Conservation (phyloP, 805 yeast genomes). For the Ogataea chonburiensis region DNA sequence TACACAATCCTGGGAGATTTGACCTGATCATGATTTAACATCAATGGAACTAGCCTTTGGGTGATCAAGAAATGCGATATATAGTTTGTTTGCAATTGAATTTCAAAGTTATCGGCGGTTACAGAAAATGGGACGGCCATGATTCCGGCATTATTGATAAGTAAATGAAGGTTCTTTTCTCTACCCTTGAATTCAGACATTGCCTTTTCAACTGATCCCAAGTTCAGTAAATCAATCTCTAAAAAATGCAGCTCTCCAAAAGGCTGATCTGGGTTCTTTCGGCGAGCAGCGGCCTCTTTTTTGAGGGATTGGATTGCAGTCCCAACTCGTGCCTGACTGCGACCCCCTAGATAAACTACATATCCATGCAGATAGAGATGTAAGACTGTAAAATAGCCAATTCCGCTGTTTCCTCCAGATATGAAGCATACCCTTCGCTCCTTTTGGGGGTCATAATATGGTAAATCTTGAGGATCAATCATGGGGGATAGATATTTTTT, state of each 20-base stretch:
- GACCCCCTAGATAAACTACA: conserved; percentile 70
- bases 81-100: conserved; percentile 77
- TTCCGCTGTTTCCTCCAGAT: conserved; percentile 81
- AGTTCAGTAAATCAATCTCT: conserved; percentile 53
- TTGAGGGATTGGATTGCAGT: conserved; percentile 56
- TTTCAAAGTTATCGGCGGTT: conserved; percentile 67
- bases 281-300: conserved; percentile 47
- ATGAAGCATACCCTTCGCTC: conserved; percentile 66
- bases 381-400: conserved; percentile 74
- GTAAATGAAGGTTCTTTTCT: conserved; percentile 55
- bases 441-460: conserved; percentile 55
- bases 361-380: conserved; percentile 80
- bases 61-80: conserved; percentile 73
- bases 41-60: conserved; percentile 52
- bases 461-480: conserved; percentile 48
- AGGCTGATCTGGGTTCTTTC: conserved; percentile 27
- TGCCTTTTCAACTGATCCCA: conserved; percentile 48
- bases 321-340: conserved; percentile 54
- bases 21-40: conserved; percentile 37
- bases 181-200: conserved; percentile 42
- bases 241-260: conserved; percentile 54
- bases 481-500: background rate
- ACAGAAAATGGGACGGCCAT: conserved; percentile 69
- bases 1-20: conserved; percentile 55
- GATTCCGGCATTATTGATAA: conserved; percentile 78